Conservation (phyloP, 495 filamentous ascomycete species). For the Neurospora tetrasperma region DNA sequence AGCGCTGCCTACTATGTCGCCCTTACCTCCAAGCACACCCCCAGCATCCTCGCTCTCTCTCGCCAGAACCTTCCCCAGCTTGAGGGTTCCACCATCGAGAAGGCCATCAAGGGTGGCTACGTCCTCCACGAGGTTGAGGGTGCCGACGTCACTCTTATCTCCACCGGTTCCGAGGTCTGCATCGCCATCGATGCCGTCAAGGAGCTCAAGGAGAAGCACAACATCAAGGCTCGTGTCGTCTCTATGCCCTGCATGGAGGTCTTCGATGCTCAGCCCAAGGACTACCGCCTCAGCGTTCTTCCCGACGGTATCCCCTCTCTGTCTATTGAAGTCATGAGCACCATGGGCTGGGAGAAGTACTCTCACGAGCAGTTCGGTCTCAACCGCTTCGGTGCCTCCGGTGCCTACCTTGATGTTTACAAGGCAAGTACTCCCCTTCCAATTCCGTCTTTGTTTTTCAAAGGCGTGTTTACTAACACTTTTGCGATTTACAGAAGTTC, state of each 20-base stretch:
- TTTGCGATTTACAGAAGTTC: slow-evolving; percentile 62
- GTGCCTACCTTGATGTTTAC: slow-evolving; percentile 96
- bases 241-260: slow-evolving; percentile 97
- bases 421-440: slow-evolving; percentile 48
- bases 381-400: slow-evolving; percentile 95
- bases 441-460: background rate
- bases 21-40: slow-evolving; percentile 82
- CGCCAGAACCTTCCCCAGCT: slow-evolving; percentile 98
- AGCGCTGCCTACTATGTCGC: slow-evolving; percentile 96
- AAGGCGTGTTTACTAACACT: slow-evolving; percentile 6
- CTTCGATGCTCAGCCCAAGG: slow-evolving; percentile 88
- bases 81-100: slow-evolving; percentile 79
- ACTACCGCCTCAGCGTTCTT: slow-evolving; percentile 81
- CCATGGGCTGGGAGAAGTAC: slow-evolving; percentile 94
- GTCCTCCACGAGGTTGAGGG: slow-evolving; percentile 73
- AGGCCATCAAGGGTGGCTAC: slow-evolving; percentile 90
- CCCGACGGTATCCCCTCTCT: slow-evolving; percentile 91
- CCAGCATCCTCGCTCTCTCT: slow-evolving; percentile 85
- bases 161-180: slow-evolving; percentile 91
- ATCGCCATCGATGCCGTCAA: slow-evolving; percentile 88
- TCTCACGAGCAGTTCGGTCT: slow-evolving; percentile 98
- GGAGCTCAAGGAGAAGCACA: slow-evolving; percentile 81
- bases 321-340: slow-evolving; percentile 90
- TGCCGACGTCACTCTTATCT: slow-evolving; percentile 81
- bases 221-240: slow-evolving; percentile 81